Evolutionary conservation across 495 filamentous ascomycete genomes (phyloP).

Genomic region (Penicillium bovifimosum): DNA sequence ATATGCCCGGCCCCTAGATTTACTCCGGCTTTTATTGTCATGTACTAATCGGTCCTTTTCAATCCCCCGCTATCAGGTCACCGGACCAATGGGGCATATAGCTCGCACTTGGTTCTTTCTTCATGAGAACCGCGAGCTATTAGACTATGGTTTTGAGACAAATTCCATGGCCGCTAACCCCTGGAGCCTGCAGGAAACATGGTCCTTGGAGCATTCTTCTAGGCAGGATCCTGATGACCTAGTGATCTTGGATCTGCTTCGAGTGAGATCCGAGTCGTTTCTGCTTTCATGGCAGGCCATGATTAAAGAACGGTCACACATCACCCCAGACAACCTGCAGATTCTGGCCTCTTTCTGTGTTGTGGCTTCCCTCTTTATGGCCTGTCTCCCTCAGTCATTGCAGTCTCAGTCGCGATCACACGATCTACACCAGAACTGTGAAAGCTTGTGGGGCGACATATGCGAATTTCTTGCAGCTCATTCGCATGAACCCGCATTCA

Average conservation of each 20-base stretch:
- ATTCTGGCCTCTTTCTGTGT: conserved; percentile 44
- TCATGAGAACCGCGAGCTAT: conserved; percentile 27
- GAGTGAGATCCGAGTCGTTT: conserved; percentile 40
- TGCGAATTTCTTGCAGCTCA: conserved; percentile 30
- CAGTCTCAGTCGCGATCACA: conserved; percentile 18
- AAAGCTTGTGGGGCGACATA: conserved; percentile 31
- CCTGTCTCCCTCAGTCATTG: conserved; percentile 30
- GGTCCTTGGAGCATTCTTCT: conserved; percentile 18
- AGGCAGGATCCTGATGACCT: conserved; percentile 37
- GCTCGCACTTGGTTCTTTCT: conserved; percentile 34
- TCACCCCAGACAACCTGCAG: conserved; percentile 44
- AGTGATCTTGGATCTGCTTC: conserved; percentile 42
- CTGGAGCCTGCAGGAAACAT: conserved; percentile 21
- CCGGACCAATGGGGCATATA: conserved; percentile 27
- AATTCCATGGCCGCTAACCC: conserved; percentile 18
- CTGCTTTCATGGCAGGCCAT: conserved; percentile 41
- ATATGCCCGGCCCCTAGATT: conserved; percentile 36
- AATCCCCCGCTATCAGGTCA: conserved; percentile 14
- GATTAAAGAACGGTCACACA: conserved; percentile 35
- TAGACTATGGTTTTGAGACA: conserved; percentile 36
- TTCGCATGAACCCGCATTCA: conserved; percentile 22
- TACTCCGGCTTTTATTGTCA: conserved; percentile 35
- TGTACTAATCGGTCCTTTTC: conserved; percentile 36
- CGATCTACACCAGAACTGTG: conserved; percentile 28
- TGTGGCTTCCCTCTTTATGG: conserved; percentile 28